phyloP scores from a whole-genome alignment of 805 yeast genomes.

The Nakazawaea populi region DNA sequence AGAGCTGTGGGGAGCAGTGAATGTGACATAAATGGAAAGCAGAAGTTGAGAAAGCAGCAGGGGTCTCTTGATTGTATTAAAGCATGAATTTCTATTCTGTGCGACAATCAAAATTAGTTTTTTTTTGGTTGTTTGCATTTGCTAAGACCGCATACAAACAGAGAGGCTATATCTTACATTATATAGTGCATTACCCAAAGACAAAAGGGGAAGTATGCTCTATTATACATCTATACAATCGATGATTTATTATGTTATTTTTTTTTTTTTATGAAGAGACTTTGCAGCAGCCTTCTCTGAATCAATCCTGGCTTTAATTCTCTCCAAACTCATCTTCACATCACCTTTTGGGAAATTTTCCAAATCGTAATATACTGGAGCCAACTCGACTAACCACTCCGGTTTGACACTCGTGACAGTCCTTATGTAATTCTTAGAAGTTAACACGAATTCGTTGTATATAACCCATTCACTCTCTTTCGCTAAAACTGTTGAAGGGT shows the following conservation, averaged over 20 bases:
- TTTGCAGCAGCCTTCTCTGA: constrained; percentile 13
- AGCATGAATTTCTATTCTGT: no score
- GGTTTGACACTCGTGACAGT: constrained; percentile 89
- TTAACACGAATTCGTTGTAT: constrained; percentile 91
- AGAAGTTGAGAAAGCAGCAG: neutral
- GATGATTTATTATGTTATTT: neutral
- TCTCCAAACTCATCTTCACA: constrained; percentile 61
- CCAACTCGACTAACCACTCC: constrained; percentile 84
- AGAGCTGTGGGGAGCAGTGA: neutral
- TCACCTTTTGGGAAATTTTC: constrained; percentile 64
- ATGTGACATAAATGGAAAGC: neutral
- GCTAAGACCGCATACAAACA: neutral
- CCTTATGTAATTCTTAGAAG: constrained; percentile 89
- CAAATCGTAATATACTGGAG: constrained; percentile 66
- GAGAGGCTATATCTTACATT: no score
- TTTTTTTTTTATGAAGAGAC: neutral
- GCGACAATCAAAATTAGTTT: neutral
- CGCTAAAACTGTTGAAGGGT: constrained; percentile 89
- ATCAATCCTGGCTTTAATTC: constrained; percentile 44
- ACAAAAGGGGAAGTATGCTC: no score
- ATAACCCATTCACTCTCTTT: constrained; percentile 89
- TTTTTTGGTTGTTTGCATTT: neutral
- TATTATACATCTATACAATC: no score
- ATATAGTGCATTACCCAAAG: no score
- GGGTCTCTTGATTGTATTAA: neutral